These are phyloP conservation scores for Jaltomata sinuosa DNA, from an alignment of 257 asterid genomes.

Conservation along the genomic window DNA sequence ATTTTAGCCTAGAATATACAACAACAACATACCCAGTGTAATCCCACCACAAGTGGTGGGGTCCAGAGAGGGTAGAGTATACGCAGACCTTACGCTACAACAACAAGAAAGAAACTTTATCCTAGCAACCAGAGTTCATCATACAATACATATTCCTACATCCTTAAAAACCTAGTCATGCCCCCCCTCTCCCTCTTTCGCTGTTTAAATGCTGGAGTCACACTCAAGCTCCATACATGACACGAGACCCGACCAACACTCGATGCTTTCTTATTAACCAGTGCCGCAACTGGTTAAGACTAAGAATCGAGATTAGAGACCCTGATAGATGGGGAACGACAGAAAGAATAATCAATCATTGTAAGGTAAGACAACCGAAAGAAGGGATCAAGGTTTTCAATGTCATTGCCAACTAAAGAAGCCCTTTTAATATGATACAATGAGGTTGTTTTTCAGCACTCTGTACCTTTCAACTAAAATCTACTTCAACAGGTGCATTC, in stretches of 20 bases:
- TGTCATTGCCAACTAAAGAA: neutral
- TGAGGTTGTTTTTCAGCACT: conserved; percentile 11
- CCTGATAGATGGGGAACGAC: neutral
- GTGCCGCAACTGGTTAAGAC: neutral
- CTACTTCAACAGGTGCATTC: conserved; percentile 39
- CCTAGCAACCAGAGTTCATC: neutral
- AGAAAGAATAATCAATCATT: neutral
- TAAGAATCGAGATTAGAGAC: neutral
- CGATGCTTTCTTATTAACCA: neutral
- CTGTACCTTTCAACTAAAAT: neutral
- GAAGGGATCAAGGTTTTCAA: neutral
- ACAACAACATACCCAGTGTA: neutral
- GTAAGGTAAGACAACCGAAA: neutral
- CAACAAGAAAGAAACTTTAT: neutral
- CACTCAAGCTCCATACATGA: neutral
- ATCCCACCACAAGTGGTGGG: too few relatives aligned
- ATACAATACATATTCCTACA: neutral
- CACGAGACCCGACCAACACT: neutral
- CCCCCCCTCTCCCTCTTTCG: neutral
- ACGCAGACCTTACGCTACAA: neutral
- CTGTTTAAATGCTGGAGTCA: neutral
- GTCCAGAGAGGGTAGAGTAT: too few relatives aligned
- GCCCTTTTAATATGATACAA: neutral
- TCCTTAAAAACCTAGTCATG: neutral
- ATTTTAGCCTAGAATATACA: neutral